Percentiles rank a stretch among this genome's conserved stretches.
These are phyloP conservation scores for Xylariaceae sp. DNA, from an alignment of 2,329 filamentous ascomycete species.

Conservation along the genomic window DNA sequence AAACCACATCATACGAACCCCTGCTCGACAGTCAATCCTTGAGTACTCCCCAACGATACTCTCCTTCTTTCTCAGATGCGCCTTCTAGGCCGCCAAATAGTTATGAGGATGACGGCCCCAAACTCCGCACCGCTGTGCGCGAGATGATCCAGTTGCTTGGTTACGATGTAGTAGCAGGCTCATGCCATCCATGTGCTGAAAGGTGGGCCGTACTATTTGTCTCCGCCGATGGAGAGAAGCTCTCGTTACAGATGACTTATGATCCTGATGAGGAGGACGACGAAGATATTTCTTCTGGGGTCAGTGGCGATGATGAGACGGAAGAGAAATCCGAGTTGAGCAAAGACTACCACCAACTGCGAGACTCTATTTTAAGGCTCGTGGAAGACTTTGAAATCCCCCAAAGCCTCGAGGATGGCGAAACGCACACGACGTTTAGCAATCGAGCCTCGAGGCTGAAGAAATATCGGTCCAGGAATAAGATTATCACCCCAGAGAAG, in stretches of 20 bases:
- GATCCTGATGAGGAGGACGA: constrained; percentile 63
- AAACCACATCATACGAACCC: constrained; percentile 62
- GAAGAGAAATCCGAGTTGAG: constrained; percentile 61
- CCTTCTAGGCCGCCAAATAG: constrained; percentile 41
- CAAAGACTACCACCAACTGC: constrained; percentile 75
- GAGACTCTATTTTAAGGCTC: constrained; percentile 74
- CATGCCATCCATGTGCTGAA: constrained; percentile 75
- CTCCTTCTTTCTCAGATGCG: constrained; percentile 47
- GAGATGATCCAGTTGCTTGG: constrained; percentile 67
- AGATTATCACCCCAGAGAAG: constrained; percentile 48
- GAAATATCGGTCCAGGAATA: constrained; percentile 58
- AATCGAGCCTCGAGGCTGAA: constrained; percentile 62
- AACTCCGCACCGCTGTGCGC: constrained; percentile 62
- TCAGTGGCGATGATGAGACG: constrained; percentile 60
- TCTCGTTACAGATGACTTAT: constrained; percentile 70
- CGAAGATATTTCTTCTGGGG: constrained; percentile 58
- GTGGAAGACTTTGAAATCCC: constrained; percentile 81
- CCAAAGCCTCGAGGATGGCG: constrained; percentile 58
- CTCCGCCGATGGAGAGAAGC: constrained; percentile 63
- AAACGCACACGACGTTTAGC: constrained; percentile 61
- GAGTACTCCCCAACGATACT: constrained; percentile 51
- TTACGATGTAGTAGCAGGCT: constrained; percentile 59
- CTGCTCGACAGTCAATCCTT: constrained; percentile 53
- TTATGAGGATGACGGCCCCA: constrained; percentile 62
- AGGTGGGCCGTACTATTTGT: constrained; percentile 80